phyloP scores from a whole-genome alignment of 371 early-diverging fungal species.

The Mortierella sp. region DNA sequence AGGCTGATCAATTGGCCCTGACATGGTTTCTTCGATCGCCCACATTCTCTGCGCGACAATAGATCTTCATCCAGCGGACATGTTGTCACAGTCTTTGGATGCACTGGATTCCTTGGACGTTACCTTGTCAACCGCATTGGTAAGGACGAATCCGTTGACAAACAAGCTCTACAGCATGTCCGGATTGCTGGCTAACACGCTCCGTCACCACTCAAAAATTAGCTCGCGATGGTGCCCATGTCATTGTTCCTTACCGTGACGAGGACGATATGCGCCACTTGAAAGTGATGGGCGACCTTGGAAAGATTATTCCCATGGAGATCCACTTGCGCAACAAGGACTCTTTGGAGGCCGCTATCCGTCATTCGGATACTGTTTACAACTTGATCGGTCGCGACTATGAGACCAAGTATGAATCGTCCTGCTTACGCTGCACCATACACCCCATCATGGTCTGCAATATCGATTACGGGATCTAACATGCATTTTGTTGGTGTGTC shows the following conservation, averaged over 20 bases:
- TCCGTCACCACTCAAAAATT: too few relatives aligned
- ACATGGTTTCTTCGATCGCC: too few relatives aligned
- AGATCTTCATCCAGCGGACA: conserved; percentile 85
- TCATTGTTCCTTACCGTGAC: conserved; percentile 93
- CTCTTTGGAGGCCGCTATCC: conserved; percentile 83
- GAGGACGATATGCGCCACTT: conserved; percentile 87
- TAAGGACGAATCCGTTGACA: conserved; percentile 40
- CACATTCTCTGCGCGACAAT: not conserved
- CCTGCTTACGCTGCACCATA: too few relatives aligned
- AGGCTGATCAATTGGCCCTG: too few relatives aligned
- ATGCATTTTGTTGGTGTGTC: not conserved
- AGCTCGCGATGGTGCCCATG: conserved; percentile 86
- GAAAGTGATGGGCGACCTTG: conserved; percentile 94
- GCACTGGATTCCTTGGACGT: conserved; percentile 95
- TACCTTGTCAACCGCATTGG: conserved; percentile 92
- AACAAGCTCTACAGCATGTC: too few relatives aligned
- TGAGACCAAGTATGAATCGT: conserved; percentile 77
- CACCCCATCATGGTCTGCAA: too few relatives aligned
- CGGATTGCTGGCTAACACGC: too few relatives aligned
- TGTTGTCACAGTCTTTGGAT: conserved; percentile 95
- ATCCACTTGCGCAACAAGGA: conserved; percentile 91
- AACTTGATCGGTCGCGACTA: conserved; percentile 94
- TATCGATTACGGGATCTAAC: too few relatives aligned
- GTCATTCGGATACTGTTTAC: conserved; percentile 94
- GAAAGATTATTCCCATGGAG: conserved; percentile 91